Conservation (phyloP, 805 yeast genomes). For the Saturnispora sekii region DNA sequence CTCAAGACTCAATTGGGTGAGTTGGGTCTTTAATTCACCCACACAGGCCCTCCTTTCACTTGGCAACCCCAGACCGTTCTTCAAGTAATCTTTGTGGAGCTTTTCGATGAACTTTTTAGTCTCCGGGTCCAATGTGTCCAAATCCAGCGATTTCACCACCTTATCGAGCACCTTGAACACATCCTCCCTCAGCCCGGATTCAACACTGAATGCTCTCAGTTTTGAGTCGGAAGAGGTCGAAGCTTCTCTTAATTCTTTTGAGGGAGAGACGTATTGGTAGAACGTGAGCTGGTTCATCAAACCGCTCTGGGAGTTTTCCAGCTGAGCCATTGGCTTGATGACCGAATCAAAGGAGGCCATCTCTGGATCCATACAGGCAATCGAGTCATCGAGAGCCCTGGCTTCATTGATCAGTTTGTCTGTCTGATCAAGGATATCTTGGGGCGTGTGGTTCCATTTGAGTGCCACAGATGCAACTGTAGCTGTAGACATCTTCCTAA, state of each 20-base stretch:
- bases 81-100: conserved; percentile 42
- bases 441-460: conserved; percentile 52
- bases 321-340: conserved; percentile 41
- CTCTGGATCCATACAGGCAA: conserved; percentile 34
- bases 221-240: conserved; percentile 53
- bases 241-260: conserved; percentile 60
- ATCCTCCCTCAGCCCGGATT: conserved; percentile 55
- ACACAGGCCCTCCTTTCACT: conserved; percentile 45
- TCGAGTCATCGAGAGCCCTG: conserved; percentile 38
- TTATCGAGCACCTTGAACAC: conserved; percentile 50
- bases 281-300: conserved; percentile 48
- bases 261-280: conserved; percentile 61
- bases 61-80: conserved; percentile 62
- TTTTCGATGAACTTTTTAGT: conserved; percentile 49
- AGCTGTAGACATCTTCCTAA: conserved; percentile 1
- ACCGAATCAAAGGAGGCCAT: conserved; percentile 48
- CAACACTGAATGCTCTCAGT: conserved; percentile 50
- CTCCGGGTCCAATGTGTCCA: conserved; percentile 35
- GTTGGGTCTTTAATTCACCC: conserved; percentile 46
- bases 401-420: conserved; percentile 35
- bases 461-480: conserved; percentile 35
- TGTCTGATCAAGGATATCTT: conserved; percentile 34
- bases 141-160: conserved; percentile 35
- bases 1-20: conserved; percentile 42
- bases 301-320: conserved; percentile 40